phyloP scores from a whole-genome alignment of 257 asterid species.

The Rehmannia glutinosa region DNA sequence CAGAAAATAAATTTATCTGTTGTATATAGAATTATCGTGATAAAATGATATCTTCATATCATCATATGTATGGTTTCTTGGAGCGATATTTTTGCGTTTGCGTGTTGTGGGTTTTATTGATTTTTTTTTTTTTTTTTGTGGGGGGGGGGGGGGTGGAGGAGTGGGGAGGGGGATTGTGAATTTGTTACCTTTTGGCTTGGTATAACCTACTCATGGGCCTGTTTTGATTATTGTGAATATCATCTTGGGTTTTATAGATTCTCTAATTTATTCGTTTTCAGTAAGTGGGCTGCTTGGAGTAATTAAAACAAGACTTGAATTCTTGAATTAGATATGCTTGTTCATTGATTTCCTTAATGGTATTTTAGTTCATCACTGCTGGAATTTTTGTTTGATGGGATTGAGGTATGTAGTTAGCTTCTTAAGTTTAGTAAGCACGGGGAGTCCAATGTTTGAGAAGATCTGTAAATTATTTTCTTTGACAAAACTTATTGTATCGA shows the following conservation, averaged over 20 bases:
- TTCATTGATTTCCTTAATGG: too few species aligned
- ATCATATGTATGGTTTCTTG: too few species aligned
- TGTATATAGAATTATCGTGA: too few species aligned
- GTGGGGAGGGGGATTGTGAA: too few species aligned
- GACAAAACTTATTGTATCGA: slow-evolving; percentile 1
- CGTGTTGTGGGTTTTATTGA: background rate
- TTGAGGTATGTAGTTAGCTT: background rate
- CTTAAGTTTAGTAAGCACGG: background rate
- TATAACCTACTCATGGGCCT: too few species aligned
- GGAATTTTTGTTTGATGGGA: slow-evolving; percentile 8
- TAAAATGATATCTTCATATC: too few species aligned
- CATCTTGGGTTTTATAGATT: background rate
- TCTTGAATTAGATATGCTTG: too few species aligned
- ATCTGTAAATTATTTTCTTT: background rate
- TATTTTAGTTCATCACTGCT: too few species aligned
- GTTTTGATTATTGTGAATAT: background rate
- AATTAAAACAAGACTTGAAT: too few species aligned
- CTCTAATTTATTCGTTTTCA: background rate
- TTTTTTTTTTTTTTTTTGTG: too few species aligned
- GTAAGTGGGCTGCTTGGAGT: slow-evolving; percentile 5
- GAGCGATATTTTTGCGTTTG: background rate
- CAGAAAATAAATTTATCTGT: background rate
- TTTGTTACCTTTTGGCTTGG: too few species aligned
- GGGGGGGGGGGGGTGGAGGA: too few species aligned
- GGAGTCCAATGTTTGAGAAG: slow-evolving; percentile 1